These are phyloP conservation scores for Apiotrichum veenhuisii DNA, from an alignment of 1,284 basidiomycete species.

Conservation along the genomic window DNA sequence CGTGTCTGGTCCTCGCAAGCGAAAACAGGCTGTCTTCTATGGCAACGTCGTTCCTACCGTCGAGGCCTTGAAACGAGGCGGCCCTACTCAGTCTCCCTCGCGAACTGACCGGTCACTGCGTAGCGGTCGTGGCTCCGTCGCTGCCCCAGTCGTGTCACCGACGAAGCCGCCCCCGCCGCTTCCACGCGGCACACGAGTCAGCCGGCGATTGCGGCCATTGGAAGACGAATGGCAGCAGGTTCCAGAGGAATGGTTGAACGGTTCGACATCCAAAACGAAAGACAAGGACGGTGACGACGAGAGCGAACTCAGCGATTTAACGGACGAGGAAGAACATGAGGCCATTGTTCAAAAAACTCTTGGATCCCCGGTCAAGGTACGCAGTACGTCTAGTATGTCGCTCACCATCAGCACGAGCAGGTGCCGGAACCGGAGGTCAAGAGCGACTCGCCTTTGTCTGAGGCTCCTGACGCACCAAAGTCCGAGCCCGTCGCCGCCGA, in stretches of 20 bases:
- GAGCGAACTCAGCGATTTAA: slow-evolving; percentile 46
- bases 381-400: background rate
- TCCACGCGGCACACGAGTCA: slow-evolving; percentile 35
- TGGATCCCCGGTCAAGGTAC: background rate
- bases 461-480: slow-evolving; percentile 5
- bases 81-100: slow-evolving; percentile 3
- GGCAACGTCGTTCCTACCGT: slow-evolving; percentile 39
- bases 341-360: slow-evolving; percentile 14
- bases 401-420: background rate
- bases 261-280: slow-evolving; percentile 1
- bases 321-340: slow-evolving; percentile 42
- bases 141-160: background rate
- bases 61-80: slow-evolving; percentile 34
- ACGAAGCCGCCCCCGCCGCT: slow-evolving; percentile 16
- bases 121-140: slow-evolving; percentile 5
- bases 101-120: slow-evolving; percentile 20
- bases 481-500: background rate
- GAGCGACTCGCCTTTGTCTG: slow-evolving; percentile 13
- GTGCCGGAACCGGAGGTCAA: background rate
- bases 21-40: slow-evolving; percentile 40
- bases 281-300: slow-evolving; percentile 29
- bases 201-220: slow-evolving; percentile 28
- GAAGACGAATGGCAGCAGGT: slow-evolving; percentile 50
- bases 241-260: slow-evolving; percentile 45
- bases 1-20: slow-evolving; percentile 28